These are phyloP conservation scores for Globisporangium cylindrosporum DNA, from an alignment of 352 stramenopile genomes.

Conservation along the genomic window DNA sequence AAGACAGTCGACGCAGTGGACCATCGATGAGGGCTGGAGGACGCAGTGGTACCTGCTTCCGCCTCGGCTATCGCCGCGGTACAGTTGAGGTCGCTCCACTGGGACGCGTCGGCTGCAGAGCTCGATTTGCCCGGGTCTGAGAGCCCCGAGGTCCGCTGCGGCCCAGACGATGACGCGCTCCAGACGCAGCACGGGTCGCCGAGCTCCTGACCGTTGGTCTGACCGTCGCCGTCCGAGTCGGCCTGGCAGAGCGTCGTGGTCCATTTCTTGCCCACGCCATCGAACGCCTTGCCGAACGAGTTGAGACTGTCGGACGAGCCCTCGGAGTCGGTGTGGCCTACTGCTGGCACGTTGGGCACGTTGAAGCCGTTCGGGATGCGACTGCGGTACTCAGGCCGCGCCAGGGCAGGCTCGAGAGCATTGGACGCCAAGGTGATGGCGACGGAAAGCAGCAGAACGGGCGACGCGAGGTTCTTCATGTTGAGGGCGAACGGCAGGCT, in stretches of 20 bases:
- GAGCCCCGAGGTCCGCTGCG: background rate
- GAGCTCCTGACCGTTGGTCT: constrained; percentile 61
- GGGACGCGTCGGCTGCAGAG: background rate
- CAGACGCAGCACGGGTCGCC: constrained; percentile 48
- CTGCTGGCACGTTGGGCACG: background rate
- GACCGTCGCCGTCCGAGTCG: constrained; percentile 43
- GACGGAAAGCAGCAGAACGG: background rate
- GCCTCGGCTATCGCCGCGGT: background rate
- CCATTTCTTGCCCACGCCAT: background rate
- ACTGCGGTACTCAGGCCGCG: background rate
- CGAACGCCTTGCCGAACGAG: constrained; percentile 1
- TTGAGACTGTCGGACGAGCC: background rate
- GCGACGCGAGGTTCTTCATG: background rate
- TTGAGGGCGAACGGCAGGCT: background rate
- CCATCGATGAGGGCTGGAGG: too few species aligned
- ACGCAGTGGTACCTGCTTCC: background rate
- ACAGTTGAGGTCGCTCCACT: constrained; percentile 11
- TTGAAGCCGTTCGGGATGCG: constrained; percentile 3
- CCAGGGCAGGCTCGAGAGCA: background rate
- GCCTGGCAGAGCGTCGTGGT: background rate
- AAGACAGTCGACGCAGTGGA: background rate
- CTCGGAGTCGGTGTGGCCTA: background rate
- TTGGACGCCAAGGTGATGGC: background rate
- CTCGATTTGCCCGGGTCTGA: constrained; percentile 1
- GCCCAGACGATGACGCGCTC: background rate